These are phyloP conservation scores for Penicillium oxalicum DNA, from an alignment of 2,329 filamentous ascomycete genomes.

Conservation along the genomic window DNA sequence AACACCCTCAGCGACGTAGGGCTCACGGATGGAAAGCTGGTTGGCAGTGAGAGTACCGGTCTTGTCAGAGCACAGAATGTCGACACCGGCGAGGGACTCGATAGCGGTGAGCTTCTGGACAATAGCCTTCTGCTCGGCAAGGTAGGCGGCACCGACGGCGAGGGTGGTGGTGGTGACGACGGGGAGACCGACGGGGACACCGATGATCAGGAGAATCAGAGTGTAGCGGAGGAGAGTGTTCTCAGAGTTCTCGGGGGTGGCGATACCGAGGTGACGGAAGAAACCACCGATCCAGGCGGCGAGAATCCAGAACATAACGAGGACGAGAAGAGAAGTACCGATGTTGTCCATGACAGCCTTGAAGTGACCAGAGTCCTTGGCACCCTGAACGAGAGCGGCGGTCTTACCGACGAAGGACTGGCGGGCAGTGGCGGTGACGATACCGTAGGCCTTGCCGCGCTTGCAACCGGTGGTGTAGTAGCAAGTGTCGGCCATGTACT, in stretches of 20 bases:
- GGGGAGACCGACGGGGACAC: constrained; percentile 73
- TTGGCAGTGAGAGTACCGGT: constrained; percentile 60
- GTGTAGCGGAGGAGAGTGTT: constrained; percentile 63
- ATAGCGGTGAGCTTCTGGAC: constrained; percentile 76
- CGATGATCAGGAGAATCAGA: constrained; percentile 67
- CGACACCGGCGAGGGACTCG: constrained; percentile 67
- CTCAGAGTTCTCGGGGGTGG: constrained; percentile 46
- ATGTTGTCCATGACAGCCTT: constrained; percentile 81
- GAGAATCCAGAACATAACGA: constrained; percentile 73
- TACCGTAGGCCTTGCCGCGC: constrained; percentile 68
- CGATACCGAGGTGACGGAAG: constrained; percentile 63
- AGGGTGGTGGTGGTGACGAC: constrained; percentile 73
- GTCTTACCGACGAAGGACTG: constrained; percentile 73
- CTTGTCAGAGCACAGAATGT: constrained; percentile 77
- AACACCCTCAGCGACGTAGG: constrained; percentile 68
- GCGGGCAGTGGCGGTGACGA: constrained; percentile 61
- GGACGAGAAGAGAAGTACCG: constrained; percentile 64
- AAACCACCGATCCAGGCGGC: constrained; percentile 72
- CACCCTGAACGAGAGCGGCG: constrained; percentile 66
- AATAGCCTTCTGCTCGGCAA: constrained; percentile 71
- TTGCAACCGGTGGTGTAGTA: constrained; percentile 80
- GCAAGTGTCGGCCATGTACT: constrained; percentile 64
- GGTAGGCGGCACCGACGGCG: constrained; percentile 69
- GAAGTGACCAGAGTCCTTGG: constrained; percentile 71
- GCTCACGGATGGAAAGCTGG: constrained; percentile 69